A percentile compares a stretch with the other conserved stretches of the same genome.
Conservation (phyloP, 495 filamentous ascomycete genomes). For the Daldinia caldariorum region DNA sequence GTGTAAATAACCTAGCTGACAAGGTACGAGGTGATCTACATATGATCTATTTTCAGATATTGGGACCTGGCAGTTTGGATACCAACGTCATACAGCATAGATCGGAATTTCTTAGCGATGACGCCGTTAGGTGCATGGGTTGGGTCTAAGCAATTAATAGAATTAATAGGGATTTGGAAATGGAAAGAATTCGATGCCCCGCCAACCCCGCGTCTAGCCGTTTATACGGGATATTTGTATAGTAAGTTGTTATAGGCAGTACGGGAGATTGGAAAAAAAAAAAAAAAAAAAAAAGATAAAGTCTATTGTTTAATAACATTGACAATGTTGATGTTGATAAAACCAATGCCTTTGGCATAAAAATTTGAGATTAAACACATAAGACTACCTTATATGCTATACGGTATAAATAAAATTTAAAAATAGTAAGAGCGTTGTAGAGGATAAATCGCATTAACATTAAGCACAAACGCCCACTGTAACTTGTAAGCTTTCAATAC, state of each 20-base stretch:
- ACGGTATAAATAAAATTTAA: background rate
- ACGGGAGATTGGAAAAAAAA: background rate
- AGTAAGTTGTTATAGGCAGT: background rate
- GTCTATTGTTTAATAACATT: background rate
- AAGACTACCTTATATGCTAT: too few relatives aligned
- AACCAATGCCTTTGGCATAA: background rate
- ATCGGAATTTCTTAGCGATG: slow-evolving; percentile 12
- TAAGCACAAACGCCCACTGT: slow-evolving; percentile 6
- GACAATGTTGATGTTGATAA: background rate
- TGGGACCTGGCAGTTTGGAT: background rate
- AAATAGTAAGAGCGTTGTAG: slow-evolving; percentile 16
- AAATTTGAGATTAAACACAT: background rate
- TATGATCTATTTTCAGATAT: slow-evolving; percentile 17
- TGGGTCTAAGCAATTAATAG: too few relatives aligned
- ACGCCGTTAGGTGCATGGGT: slow-evolving; percentile 10
- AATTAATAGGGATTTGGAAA: slow-evolving; percentile 2
- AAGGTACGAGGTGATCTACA: slow-evolving; percentile 1
- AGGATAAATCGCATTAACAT: slow-evolving; percentile 9
- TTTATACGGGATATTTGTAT: background rate
- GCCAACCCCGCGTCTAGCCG: slow-evolving; percentile 21
- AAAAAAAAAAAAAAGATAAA: background rate
- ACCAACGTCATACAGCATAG: slow-evolving; percentile 16
- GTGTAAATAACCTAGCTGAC: too few relatives aligned
- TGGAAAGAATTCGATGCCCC: slow-evolving; percentile 27
- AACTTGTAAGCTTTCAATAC: slow-evolving; percentile 20